Evolutionary conservation across 495 filamentous ascomycete genomes (phyloP).

Genomic region (Podospora didyma): DNA sequence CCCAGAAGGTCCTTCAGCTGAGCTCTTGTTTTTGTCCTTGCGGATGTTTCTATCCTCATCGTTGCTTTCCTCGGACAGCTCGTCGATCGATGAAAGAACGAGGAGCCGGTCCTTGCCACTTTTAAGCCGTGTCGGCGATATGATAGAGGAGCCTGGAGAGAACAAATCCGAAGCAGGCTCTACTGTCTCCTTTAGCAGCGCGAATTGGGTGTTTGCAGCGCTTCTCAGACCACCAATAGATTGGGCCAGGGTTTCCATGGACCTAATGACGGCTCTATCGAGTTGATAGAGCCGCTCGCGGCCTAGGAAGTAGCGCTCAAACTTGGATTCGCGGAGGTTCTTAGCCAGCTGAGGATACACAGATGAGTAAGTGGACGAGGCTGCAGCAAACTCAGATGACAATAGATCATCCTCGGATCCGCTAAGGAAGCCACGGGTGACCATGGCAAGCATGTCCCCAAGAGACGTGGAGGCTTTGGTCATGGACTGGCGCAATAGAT

Average conservation of each 20-base stretch:
- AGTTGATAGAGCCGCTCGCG: conserved; percentile 78
- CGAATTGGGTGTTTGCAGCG: conserved; percentile 85
- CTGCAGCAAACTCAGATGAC: conserved; percentile 57
- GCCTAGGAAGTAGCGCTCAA: conserved; percentile 82
- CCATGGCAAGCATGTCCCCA: conserved; percentile 74
- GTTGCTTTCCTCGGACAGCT: conserved; percentile 59
- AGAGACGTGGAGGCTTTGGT: conserved; percentile 71
- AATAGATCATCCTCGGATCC: conserved; percentile 77
- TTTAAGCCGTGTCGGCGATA: conserved; percentile 30
- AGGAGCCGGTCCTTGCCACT: conserved; percentile 24
- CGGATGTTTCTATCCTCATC: conserved; percentile 35
- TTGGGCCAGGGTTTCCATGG: conserved; percentile 81
- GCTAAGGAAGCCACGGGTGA: conserved; percentile 79
- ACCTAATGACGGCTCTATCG: conserved; percentile 75
- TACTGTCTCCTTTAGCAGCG: conserved; percentile 63
- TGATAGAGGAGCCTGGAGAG: conserved; percentile 29
- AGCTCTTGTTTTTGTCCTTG: conserved; percentile 1
- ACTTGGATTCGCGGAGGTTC: conserved; percentile 81
- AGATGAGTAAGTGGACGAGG: conserved; percentile 62
- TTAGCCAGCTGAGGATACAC: conserved; percentile 71
- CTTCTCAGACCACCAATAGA: conserved; percentile 88
- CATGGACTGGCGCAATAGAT: conserved; percentile 70
- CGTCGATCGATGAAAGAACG: conserved; percentile 60
- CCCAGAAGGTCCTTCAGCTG: conserved; percentile 10
- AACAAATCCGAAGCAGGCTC: conserved; percentile 13